Evolutionary conservation across 2,329 filamentous ascomycete genomes (phyloP).

Genomic region (Pezicula radicicola): DNA sequence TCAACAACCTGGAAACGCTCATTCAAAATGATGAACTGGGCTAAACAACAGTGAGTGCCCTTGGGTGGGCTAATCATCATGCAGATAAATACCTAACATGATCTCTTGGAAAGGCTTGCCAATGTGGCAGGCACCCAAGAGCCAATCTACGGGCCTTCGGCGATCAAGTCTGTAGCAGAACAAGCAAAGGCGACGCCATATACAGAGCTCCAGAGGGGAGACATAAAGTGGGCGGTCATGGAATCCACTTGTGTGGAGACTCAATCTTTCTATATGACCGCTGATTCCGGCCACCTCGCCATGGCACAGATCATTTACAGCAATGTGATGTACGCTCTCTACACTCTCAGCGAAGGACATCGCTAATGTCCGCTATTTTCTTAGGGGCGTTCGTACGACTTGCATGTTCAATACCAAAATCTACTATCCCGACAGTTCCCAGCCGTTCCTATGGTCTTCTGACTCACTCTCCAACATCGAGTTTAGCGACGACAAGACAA

Average conservation of each 20-base stretch:
- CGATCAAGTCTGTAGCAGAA: conserved; percentile 80
- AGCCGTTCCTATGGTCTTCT: conserved; percentile 79
- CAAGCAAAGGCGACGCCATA: conserved; percentile 77
- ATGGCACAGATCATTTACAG: conserved; percentile 95
- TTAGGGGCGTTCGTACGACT: conserved; percentile 83
- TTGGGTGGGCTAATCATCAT: conserved; percentile 7
- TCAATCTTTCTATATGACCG: conserved; percentile 87
- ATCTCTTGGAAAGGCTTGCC: conserved; percentile 48
- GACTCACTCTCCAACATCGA: conserved; percentile 75
- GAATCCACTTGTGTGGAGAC: conserved; percentile 91
- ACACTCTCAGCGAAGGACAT: conserved; percentile 3
- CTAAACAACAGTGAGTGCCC: conserved; percentile 76
- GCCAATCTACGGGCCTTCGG: conserved; percentile 88
- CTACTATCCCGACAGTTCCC: conserved; percentile 71
- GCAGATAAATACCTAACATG: conserved; percentile 12
- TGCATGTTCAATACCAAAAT: conserved; percentile 94
- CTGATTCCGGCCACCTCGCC: conserved; percentile 72
- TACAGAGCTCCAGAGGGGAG: conserved; percentile 73
- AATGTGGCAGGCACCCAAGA: conserved; percentile 93
- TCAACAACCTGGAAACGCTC: conserved; percentile 5
- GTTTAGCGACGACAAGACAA: conserved; percentile 79
- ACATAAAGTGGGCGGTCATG: conserved; percentile 79
- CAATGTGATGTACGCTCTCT: conserved; percentile 75
- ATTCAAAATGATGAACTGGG: conserved; percentile 83
- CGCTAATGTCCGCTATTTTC: conserved; percentile 21